Conservation (phyloP, 1,139 yeast genomes). For the Hanseniaspora gamundiae region DNA sequence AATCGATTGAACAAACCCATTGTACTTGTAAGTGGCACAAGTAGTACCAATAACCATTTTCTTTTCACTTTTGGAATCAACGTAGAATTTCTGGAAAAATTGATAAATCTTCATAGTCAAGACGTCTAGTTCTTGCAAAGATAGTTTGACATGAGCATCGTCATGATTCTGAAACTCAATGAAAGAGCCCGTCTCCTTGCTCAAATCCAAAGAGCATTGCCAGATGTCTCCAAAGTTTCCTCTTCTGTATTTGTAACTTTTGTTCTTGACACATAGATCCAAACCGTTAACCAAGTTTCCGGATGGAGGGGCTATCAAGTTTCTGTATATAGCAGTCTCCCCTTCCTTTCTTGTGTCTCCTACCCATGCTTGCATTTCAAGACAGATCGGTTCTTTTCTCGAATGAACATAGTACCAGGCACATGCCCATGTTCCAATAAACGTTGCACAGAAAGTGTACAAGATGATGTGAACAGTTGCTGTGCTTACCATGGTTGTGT, state of each 20-base stretch:
- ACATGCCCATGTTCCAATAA: background rate
- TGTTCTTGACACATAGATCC: constrained; percentile 5
- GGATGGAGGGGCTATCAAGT: constrained; percentile 1
- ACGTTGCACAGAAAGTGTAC: background rate
- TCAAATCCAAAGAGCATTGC: background rate
- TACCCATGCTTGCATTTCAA: constrained; percentile 2
- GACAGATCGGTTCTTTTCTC: background rate
- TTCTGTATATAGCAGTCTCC: constrained; percentile 1
- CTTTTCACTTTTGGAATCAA: background rate
- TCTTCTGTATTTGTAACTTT: constrained; percentile 5
- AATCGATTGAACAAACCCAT: background rate
- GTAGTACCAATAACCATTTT: background rate
- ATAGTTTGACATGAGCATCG: background rate
- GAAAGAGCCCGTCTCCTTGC: background rate
- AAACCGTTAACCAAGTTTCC: constrained; percentile 5
- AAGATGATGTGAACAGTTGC: background rate
- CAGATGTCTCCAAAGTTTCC: constrained; percentile 6
- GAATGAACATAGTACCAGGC: constrained; percentile 1
- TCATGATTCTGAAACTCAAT: background rate
- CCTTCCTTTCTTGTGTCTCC: constrained; percentile 2
- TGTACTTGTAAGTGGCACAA: background rate
- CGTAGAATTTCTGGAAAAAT: background rate
- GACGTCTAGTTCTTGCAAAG: background rate
- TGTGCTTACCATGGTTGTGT: background rate
- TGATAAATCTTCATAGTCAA: background rate